These are phyloP conservation scores for Fonsecaea pugnacius DNA, from an alignment of 2,329 filamentous ascomycete genomes.

Conservation along the genomic window DNA sequence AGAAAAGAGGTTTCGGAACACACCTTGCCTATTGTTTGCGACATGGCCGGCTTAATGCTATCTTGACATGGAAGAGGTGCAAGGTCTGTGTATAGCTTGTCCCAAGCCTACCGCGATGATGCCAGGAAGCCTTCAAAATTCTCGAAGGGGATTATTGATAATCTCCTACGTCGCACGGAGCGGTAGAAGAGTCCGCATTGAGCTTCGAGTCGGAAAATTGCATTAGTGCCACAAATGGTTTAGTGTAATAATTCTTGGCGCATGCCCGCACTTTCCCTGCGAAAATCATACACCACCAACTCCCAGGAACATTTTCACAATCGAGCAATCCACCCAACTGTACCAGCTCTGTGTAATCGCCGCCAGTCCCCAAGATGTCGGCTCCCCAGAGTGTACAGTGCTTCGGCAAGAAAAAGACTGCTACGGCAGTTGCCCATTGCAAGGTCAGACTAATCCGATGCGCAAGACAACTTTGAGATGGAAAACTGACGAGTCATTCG, in stretches of 20 bases:
- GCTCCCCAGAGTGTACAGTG: slow-evolving; percentile 85
- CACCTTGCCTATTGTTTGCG: slow-evolving; percentile 53
- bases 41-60: slow-evolving; percentile 44
- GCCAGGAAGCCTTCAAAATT: neutral
- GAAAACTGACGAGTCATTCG: slow-evolving; percentile 23
- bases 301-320: slow-evolving; percentile 4
- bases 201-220: neutral
- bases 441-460: slow-evolving; percentile 63
- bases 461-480: neutral
- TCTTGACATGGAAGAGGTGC: slow-evolving; percentile 20
- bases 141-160: neutral
- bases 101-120: neutral
- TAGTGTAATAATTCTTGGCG: slow-evolving; percentile 9
- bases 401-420: slow-evolving; percentile 98
- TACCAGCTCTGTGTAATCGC: slow-evolving; percentile 31
- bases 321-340: slow-evolving; percentile 15
- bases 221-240: neutral
- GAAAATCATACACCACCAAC: slow-evolving; percentile 4
- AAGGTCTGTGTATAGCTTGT: neutral
- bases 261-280: slow-evolving; percentile 16
- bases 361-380: slow-evolving; percentile 65
- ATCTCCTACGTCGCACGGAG: neutral
- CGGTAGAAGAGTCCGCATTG: slow-evolving; percentile 1
- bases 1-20: slow-evolving; percentile 3
- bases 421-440: slow-evolving; percentile 88